A percentile compares a stretch with the other conserved stretches of the same genome.
phyloP scores from a whole-genome alignment of 176 grass and related monocot genomes.

The Chloris gayana region DNA sequence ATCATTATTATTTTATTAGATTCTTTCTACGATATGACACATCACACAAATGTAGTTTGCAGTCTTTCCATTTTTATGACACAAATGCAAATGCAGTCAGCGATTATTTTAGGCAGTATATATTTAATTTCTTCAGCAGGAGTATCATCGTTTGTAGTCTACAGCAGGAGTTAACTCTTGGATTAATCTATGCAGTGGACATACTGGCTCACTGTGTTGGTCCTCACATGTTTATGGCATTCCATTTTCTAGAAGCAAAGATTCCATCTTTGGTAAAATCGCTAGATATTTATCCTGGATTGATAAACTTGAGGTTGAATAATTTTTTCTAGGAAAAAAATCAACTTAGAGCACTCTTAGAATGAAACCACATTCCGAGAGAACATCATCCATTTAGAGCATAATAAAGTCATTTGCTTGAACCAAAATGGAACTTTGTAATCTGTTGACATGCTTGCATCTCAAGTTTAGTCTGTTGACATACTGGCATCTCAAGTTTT shows the following conservation, averaged over 20 bases:
- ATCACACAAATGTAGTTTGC: not conserved
- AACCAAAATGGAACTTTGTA: not conserved
- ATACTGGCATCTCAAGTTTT: not conserved
- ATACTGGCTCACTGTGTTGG: not conserved
- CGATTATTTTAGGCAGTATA: not conserved
- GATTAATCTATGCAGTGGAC: not conserved
- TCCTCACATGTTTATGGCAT: not conserved
- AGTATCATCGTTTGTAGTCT: slow-evolving; percentile 22
- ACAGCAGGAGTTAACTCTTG: slow-evolving; percentile 20
- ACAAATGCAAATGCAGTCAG: not conserved
- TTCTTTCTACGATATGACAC: not conserved
- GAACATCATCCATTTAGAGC: not conserved
- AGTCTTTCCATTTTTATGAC: not conserved
- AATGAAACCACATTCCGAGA: not conserved
- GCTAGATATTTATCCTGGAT: not conserved
- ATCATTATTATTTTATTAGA: slow-evolving; percentile 11
- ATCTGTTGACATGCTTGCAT: not conserved
- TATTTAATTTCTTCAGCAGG: slow-evolving; percentile 12
- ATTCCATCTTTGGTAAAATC: slow-evolving; percentile 12
- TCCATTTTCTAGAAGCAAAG: not conserved
- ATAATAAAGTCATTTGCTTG: slow-evolving; percentile 16
- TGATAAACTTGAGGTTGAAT: slow-evolving; percentile 3
- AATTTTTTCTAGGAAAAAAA: not conserved
- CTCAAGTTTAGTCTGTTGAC: not conserved
- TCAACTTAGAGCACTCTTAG: slow-evolving; percentile 8